phyloP scores from a whole-genome alignment of 441 rosid genomes.

The Dalechampia spathulata region DNA sequence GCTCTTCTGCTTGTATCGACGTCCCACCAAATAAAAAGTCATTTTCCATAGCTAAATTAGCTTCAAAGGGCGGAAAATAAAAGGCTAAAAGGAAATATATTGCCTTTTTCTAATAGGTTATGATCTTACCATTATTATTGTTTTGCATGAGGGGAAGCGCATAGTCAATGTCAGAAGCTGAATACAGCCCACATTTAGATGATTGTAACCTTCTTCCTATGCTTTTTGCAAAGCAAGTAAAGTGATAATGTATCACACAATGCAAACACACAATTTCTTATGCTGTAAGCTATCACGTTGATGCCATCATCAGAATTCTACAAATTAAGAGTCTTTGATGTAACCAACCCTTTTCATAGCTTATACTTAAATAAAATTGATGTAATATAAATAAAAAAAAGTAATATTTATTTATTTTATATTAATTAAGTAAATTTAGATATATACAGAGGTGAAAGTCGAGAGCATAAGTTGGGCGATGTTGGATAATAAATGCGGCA shows the following conservation, averaged over 20 bases:
- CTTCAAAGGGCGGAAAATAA: background rate
- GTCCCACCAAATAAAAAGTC: slow-evolving; percentile 7
- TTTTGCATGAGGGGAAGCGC: no score
- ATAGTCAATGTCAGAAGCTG: slow-evolving; percentile 11
- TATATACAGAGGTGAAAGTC: background rate
- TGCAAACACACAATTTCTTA: no score
- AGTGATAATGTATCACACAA: background rate
- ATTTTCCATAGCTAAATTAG: background rate
- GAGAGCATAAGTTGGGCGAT: background rate
- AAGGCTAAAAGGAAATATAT: background rate
- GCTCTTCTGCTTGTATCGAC: background rate
- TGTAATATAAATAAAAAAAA: no score
- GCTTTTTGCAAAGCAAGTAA: slow-evolving; percentile 12
- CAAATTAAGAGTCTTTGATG: no score
- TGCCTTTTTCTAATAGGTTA: background rate
- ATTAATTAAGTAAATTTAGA: no score
- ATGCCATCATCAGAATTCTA: no score
- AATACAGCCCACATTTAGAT: slow-evolving; percentile 18
- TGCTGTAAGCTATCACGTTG: no score
- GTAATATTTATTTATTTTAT: no score
- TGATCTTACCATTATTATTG: no score
- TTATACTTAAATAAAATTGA: no score
- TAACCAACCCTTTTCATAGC: no score
- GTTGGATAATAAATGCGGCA: background rate
- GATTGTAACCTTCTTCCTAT: background rate